A percentile compares a stretch with the other conserved stretches of the same genome.
Evolutionary conservation across 2,329 filamentous ascomycete genomes (phyloP).

Genomic region (Trichoderma aggressivum): DNA sequence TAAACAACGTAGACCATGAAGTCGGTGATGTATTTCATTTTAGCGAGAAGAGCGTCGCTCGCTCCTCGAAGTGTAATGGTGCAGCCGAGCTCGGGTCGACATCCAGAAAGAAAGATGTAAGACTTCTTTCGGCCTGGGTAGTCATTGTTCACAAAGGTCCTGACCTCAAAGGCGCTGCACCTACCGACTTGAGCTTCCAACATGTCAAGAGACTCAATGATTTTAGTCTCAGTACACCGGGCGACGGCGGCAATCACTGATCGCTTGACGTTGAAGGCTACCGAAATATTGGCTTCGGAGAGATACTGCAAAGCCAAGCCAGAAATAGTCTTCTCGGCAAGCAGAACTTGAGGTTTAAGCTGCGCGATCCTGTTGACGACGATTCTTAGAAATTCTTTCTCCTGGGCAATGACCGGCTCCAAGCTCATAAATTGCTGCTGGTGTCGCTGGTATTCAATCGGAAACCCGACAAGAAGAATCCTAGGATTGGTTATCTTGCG

Average conservation of each 20-base stretch:
- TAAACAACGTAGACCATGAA: conserved; percentile 99
- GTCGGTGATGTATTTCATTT: conserved; percentile 89
- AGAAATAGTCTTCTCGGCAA: conserved; percentile 92
- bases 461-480: conserved; percentile 89
- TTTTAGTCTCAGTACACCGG: conserved; percentile 83
- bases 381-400: conserved; percentile 88
- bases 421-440: conserved; percentile 92
- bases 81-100: conserved; percentile 83
- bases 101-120: conserved; percentile 92
- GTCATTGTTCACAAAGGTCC: conserved; percentile 83
- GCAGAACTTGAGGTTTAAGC: conserved; percentile 75
- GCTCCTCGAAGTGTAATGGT: conserved; percentile 89
- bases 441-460: conserved; percentile 89
- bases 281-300: conserved; percentile 83
- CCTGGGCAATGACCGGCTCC: conserved; percentile 93
- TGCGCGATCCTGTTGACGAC: conserved; percentile 89
- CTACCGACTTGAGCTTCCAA: conserved; percentile 68
- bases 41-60: conserved; percentile 64
- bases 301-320: conserved; percentile 86
- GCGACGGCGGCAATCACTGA: conserved; percentile 95
- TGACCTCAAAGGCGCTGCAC: conserved; percentile 87
- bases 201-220: conserved; percentile 95
- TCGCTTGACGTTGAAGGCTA: conserved; percentile 94
- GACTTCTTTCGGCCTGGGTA: conserved; percentile 79
- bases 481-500: conserved; percentile 78